Evolutionary conservation across 2,329 filamentous ascomycete genomes (phyloP), one percentile per base, ranked within the genome.

Genomic region (Alternaria brassicicola): DNA sequence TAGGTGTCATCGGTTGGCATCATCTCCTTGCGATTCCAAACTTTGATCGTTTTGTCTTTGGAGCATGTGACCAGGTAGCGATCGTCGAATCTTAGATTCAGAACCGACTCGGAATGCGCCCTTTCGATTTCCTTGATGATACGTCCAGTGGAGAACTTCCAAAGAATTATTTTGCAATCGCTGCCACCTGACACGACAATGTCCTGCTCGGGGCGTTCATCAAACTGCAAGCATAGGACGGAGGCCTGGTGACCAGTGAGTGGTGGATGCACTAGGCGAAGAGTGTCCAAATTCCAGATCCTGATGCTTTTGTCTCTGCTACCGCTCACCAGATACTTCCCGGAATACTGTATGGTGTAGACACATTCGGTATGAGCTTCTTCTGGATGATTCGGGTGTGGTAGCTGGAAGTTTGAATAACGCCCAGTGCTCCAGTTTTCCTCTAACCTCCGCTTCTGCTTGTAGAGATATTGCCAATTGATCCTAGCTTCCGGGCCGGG

Each of bases 1-100:
- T 79, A 79, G 3, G 76, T 71, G 5, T 76, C 70, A 42, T 78
- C 76, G 9, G 77, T 78, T 2, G 76, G 72, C 49, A 72, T 61
- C 43, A 82, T 71, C 52, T 77, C 71, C 17, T 82, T 84, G 5
- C 95, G 88, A 75, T 94, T 98, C 86, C 96, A 99, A 17, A 99
- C 88, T 77, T 97, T 97, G 82, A 99, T 97, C 0, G 90, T 90
- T 77, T 93, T 96, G 77, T 99, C 95, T 76, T 99, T 99, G 47
- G 94, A 98, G 71, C 95, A 98, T 0, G 95, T 99, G 12, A 98
- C 92, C 4, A 99, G 83, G 62, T 96, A 96, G 8, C 92, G 87
- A 65, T 92, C 89, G 73, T 98, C 93, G 66, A 98, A 99, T 61
- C 91, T 87, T 55, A 99, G 87, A 71, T 98, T 98, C 15, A 99